Evolutionary conservation across 129 eudicot species (phyloP).

Genomic region (Flaveria sonorensis): DNA sequence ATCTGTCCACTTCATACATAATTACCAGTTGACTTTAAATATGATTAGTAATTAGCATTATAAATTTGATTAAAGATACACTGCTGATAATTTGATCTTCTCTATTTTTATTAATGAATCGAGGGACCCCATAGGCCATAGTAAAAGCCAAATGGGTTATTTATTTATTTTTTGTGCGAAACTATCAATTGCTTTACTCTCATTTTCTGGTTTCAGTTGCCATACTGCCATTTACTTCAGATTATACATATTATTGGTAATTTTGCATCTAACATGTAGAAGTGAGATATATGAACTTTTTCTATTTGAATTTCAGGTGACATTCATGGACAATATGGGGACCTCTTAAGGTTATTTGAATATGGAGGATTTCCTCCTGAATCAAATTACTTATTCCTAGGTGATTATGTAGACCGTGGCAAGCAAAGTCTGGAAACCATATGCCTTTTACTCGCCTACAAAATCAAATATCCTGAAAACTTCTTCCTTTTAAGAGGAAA

Average conservation of each 20-base stretch:
- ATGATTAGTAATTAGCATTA: not conserved
- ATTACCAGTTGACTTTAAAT: not conserved
- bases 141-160: slow-evolving; percentile 3
- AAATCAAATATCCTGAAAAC: slow-evolving; percentile 79
- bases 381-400: slow-evolving; percentile 69
- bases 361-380: slow-evolving; percentile 82
- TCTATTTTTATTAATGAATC: not conserved
- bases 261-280: not conserved
- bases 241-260: not conserved
- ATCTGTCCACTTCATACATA: not conserved
- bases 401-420: slow-evolving; percentile 86
- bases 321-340: slow-evolving; percentile 83
- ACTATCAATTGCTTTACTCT: not conserved
- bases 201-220: not conserved
- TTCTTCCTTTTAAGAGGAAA: slow-evolving; percentile 76
- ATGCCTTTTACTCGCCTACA: slow-evolving; percentile 74
- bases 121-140: not conserved
- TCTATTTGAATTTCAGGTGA: slow-evolving; percentile 51
- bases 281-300: slow-evolving; percentile 10
- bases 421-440: slow-evolving; percentile 79
- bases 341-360: slow-evolving; percentile 72
- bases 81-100: not conserved
- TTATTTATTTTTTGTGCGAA: not conserved
- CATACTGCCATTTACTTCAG: not conserved
- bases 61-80: not conserved